Base-by-base conservation (phyloP, 225 moss, liverwort and hornwort species). In the Pleurozium schreberi region DNA sequence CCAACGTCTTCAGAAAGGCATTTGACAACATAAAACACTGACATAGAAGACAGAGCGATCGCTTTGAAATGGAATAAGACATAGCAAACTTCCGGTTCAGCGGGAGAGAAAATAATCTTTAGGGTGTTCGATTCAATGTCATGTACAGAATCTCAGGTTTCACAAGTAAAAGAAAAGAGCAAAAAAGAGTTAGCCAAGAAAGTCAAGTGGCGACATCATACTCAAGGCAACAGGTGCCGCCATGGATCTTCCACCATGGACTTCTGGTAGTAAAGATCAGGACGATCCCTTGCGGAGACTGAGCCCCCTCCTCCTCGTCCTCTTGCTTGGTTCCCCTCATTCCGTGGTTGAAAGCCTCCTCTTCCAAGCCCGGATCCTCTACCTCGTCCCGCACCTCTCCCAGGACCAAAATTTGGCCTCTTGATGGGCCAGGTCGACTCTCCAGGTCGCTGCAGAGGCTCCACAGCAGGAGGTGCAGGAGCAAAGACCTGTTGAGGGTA, bases 221-320 rank as follows among this genome's bases (percentile, higher is more conserved):
- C 79, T 90, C 90, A 90, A 6, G 81, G 62, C 62, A 90, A 65
- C 59, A 95, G 86, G 58, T 92, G 79, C 87, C 83, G 87, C 94
- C 94, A 95, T 74, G 94, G 94, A 93, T 93, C 93, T 82, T 93
- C 93, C 52, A 95, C 92, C 94, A 95, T 95, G 43, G 93, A 95
- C 84, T 91, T 92, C 65, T 90, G 83, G 74, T 89, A 95, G 65
- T 91, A 95, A 49, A 93, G 89, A 10, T 95, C 94, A 21, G 94
- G 94, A 82, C 90, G 88, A 65, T 95, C 93, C 81, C 87, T 93
- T 63, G 93, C 94, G 18, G 93, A 92, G 22, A 79, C 47, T 47
- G 82, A 40, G 36, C 64, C 63, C 42, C 65, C 87, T 28, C 82
- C 93, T 74, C 88, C 87, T 64, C 68, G 76, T 26, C 89, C 88